phyloP scores from a whole-genome alignment of 2,329 filamentous ascomycete genomes.

The Colletotrichum sp. region DNA sequence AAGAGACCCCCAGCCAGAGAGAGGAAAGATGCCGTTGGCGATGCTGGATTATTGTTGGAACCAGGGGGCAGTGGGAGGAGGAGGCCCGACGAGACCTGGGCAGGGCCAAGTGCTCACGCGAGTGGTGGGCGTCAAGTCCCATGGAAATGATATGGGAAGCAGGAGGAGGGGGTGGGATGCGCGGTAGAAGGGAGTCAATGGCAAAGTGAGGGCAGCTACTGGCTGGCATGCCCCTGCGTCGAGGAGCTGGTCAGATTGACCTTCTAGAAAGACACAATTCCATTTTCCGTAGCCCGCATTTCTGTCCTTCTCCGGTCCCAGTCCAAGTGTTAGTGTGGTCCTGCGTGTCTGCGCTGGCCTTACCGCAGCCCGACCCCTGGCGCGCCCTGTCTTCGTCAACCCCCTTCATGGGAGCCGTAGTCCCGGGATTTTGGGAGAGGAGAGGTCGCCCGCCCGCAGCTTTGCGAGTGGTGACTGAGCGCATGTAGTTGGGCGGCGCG shows the following conservation, averaged over 20 bases:
- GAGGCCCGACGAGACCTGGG: not conserved
- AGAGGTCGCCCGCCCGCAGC: not conserved
- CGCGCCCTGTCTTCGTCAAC: not conserved
- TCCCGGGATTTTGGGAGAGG: not conserved
- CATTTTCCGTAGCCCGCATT: not conserved
- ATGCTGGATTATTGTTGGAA: conserved; percentile 4
- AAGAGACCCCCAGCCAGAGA: not conserved
- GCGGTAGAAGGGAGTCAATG: not conserved
- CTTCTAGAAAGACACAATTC: conserved; percentile 17
- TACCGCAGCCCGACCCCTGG: not conserved
- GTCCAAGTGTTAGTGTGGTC: not conserved
- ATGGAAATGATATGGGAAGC: not conserved
- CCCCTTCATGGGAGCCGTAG: not conserved
- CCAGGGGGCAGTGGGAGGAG: not conserved
- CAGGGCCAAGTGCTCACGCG: not conserved
- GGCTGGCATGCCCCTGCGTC: not conserved
- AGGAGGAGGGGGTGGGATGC: not conserved
- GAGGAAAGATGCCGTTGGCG: not conserved
- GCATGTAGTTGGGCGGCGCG: not conserved
- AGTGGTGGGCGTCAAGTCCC: not conserved
- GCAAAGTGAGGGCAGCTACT: not conserved
- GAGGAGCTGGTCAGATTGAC: not conserved
- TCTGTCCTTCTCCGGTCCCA: not conserved
- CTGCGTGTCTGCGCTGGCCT: not conserved
- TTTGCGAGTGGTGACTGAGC: not conserved